A percentile compares a stretch with the other conserved stretches of the same genome.
Conservation (phyloP, 371 early-diverging fungal species). For the Batkoa obscura region DNA sequence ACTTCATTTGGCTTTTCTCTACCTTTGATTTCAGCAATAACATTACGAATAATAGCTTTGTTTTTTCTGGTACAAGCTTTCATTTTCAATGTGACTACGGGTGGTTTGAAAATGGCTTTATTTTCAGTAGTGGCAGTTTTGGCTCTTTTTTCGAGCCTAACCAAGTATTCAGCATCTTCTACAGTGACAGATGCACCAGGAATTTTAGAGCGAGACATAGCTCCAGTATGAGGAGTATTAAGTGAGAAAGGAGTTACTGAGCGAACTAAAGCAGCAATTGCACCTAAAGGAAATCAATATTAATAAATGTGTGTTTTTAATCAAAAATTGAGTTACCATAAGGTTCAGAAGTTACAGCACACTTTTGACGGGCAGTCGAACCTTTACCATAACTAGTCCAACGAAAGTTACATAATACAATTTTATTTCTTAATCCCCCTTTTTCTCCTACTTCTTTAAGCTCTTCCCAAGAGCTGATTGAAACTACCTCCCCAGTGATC, state of each 20-base stretch:
- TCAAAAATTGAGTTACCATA: slow-evolving; percentile 10
- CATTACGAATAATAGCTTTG: slow-evolving; percentile 19
- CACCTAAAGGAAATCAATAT: slow-evolving; percentile 8
- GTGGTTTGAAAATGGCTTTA: slow-evolving; percentile 12
- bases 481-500: slow-evolving; percentile 23
- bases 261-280: slow-evolving; percentile 24
- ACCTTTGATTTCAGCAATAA: slow-evolving; percentile 29
- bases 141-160: slow-evolving; percentile 17
- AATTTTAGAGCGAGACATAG: slow-evolving; percentile 12
- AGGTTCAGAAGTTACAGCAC: slow-evolving; percentile 24
- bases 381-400: slow-evolving; percentile 16
- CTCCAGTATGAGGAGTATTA: slow-evolving; percentile 24
- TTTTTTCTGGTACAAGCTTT: slow-evolving; percentile 12
- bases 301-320: background rate
- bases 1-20: slow-evolving; percentile 23
- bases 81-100: slow-evolving; percentile 22
- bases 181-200: slow-evolving; percentile 28
- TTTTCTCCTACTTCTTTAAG: slow-evolving; percentile 14
- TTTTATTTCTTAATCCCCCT: slow-evolving; percentile 18
- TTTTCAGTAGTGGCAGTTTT: slow-evolving; percentile 6
- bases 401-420: slow-evolving; percentile 25
- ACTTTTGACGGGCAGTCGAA: slow-evolving; percentile 13
- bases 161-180: slow-evolving; percentile 26
- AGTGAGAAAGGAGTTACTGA: slow-evolving; percentile 25
- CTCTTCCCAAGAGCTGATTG: slow-evolving; percentile 21